Conservation (phyloP, 1,284 basidiomycete genomes). For the Ustilago bromivora region DNA sequence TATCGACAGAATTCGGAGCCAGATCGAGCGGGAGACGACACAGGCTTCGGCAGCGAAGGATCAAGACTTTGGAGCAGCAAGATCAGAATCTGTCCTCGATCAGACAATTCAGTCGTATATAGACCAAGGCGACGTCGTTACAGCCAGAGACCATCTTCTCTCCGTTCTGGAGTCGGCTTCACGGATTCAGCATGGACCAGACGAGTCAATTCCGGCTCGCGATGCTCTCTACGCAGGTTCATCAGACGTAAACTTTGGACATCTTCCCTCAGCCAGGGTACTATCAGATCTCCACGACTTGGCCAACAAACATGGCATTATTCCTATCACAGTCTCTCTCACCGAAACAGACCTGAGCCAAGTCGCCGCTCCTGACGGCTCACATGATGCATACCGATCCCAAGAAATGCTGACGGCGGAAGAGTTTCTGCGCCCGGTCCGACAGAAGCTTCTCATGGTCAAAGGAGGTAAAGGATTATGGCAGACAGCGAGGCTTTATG, state of each 20-base stretch:
- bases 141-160: constrained; percentile 34
- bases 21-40: constrained; percentile 13
- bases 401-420: constrained; percentile 24
- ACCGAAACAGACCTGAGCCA: constrained; percentile 32
- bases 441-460: constrained; percentile 6
- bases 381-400: neutral
- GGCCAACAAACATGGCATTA: constrained; percentile 25
- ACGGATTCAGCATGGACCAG: constrained; percentile 2
- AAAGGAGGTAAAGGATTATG: constrained; percentile 38
- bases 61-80: neutral
- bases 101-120: constrained; percentile 15
- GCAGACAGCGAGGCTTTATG: constrained; percentile 42
- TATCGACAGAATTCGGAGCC: constrained; percentile 16
- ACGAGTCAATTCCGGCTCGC: neutral
- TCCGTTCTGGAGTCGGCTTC: constrained; percentile 15
- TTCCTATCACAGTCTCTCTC: constrained; percentile 16
- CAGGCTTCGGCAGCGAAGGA: neutral
- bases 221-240: neutral
- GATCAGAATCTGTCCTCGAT: constrained; percentile 10
- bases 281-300: constrained; percentile 29
- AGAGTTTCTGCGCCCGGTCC: constrained; percentile 37
- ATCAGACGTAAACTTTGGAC: neutral
- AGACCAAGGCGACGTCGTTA: constrained; percentile 26
- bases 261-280: constrained; percentile 20
- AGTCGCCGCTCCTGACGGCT: neutral